These are phyloP conservation scores for Mycena latifolia DNA, from an alignment of 768 basidiomycete genomes.

Conservation along the genomic window DNA sequence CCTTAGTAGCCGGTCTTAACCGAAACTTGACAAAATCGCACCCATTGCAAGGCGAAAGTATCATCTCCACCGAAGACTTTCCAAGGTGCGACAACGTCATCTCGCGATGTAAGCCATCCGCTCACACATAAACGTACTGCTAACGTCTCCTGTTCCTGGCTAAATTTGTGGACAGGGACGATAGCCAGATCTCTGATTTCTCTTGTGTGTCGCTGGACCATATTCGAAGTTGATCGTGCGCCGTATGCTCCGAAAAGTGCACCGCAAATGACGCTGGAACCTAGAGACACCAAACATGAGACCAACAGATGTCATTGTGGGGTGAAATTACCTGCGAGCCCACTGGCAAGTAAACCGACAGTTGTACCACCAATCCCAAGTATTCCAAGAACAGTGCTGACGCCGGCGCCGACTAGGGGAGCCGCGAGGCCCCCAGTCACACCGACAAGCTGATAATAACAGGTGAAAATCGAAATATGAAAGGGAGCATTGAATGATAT, in stretches of 20 bases:
- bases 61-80: slow-evolving; percentile 62
- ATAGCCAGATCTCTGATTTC: slow-evolving; percentile 67
- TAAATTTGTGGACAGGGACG: slow-evolving; percentile 53
- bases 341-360: slow-evolving; percentile 62
- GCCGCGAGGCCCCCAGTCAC: slow-evolving; percentile 73
- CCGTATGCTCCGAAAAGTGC: slow-evolving; percentile 71
- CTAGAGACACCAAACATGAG: slow-evolving; percentile 22
- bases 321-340: slow-evolving; percentile 50
- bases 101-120: slow-evolving; percentile 61
- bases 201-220: slow-evolving; percentile 63
- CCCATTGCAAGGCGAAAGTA: slow-evolving; percentile 71
- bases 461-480: neutral
- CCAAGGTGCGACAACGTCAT: slow-evolving; percentile 68
- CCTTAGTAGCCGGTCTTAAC: neutral
- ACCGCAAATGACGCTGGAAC: slow-evolving; percentile 69
- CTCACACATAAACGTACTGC: slow-evolving; percentile 66
- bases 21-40: slow-evolving; percentile 39
- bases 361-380: slow-evolving; percentile 67
- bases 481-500: neutral
- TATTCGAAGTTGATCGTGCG: slow-evolving; percentile 59
- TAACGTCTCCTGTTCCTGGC: slow-evolving; percentile 56
- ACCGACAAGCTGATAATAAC: slow-evolving; percentile 52
- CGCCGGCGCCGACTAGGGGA: slow-evolving; percentile 67
- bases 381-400: slow-evolving; percentile 61
- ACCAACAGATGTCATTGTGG: neutral